These are phyloP conservation scores for Aspergillus floridensis DNA, from an alignment of 2,329 filamentous ascomycete genomes.

Conservation along the genomic window DNA sequence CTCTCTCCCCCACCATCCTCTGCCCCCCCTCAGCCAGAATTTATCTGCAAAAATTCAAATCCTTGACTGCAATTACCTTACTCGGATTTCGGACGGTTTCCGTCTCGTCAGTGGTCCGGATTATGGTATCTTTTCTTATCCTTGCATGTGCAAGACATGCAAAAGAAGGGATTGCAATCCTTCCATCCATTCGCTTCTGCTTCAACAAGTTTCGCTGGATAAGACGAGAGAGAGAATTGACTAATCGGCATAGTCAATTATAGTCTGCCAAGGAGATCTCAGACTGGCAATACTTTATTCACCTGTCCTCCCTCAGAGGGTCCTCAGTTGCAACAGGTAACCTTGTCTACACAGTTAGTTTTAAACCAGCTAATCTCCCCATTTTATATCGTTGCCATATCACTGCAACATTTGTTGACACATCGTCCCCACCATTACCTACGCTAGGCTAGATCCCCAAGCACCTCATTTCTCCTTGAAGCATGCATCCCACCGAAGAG, in stretches of 20 bases:
- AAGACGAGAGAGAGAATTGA: not conserved
- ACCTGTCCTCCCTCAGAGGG: not conserved
- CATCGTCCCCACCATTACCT: not conserved
- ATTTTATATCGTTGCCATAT: not conserved
- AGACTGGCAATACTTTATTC: not conserved
- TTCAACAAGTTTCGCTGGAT: not conserved
- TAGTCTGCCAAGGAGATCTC: not conserved
- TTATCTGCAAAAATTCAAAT: not conserved
- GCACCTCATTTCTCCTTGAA: not conserved
- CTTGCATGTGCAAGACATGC: conserved; percentile 1
- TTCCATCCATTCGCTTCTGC: conserved; percentile 4
- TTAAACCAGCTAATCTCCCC: not conserved
- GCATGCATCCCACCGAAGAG: not conserved
- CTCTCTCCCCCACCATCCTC: no score
- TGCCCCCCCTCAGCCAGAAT: not conserved
- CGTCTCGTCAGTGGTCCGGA: not conserved
- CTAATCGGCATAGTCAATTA: not conserved
- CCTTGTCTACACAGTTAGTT: not conserved
- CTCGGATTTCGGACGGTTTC: not conserved
- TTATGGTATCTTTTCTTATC: not conserved
- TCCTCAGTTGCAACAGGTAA: not conserved
- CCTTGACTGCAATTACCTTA: not conserved
- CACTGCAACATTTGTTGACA: not conserved
- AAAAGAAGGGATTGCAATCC: conserved; percentile 5
- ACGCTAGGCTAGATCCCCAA: not conserved